These are phyloP conservation scores for Cornus kousa DNA, from an alignment of 148 eudicot genomes.

Conservation along the genomic window DNA sequence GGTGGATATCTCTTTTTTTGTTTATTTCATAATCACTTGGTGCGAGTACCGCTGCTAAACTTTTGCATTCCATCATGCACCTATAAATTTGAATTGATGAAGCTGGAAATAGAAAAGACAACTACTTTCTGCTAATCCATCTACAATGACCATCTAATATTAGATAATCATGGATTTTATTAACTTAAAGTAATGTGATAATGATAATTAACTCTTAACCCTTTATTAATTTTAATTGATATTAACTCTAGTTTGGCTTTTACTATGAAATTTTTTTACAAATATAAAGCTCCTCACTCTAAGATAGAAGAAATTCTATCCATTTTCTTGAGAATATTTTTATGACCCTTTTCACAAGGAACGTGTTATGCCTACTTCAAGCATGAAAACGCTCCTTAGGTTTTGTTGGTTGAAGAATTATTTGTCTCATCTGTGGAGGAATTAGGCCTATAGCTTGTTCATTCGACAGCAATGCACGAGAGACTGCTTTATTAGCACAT, in stretches of 20 bases:
- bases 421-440: not conserved
- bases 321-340: not conserved
- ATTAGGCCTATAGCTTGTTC: not conserved
- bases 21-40: not conserved
- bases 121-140: not conserved
- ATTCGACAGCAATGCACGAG: too few species aligned
- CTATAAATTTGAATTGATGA: not conserved
- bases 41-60: not conserved
- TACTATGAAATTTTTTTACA: not conserved
- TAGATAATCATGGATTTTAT: too few species aligned
- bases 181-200: not conserved
- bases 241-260: not conserved
- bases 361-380: too few species aligned
- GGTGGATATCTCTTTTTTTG: not conserved
- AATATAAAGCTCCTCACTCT: too few species aligned
- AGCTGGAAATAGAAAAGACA: not conserved
- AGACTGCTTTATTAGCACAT: too few species aligned
- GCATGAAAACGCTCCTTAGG: not conserved
- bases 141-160: not conserved
- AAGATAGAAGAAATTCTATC: not conserved
- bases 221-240: too few species aligned
- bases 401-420: not conserved
- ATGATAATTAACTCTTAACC: too few species aligned
- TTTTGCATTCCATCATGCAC: not conserved
- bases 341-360: too few species aligned